phyloP scores from a whole-genome alignment of 495 filamentous ascomycete genomes.

The Penicillium pulvis region DNA sequence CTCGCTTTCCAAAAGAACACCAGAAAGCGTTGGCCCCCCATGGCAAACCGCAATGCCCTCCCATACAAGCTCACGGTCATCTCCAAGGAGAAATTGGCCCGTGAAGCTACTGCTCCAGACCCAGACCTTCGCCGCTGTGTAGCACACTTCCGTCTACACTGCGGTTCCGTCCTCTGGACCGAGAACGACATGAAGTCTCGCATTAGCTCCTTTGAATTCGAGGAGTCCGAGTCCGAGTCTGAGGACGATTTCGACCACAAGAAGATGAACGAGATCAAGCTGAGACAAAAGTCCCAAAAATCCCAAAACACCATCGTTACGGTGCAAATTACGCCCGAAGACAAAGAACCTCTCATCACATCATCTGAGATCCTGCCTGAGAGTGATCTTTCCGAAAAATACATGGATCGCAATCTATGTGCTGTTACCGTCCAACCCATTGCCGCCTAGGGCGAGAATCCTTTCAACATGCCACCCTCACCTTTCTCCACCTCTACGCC shows the following conservation, averaged over 20 bases:
- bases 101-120: slow-evolving; percentile 44
- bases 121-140: slow-evolving; percentile 47
- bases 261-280: background rate
- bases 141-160: slow-evolving; percentile 44
- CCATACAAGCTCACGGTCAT: slow-evolving; percentile 47
- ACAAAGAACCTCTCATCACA: slow-evolving; percentile 8
- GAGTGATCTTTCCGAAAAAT: background rate
- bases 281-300: slow-evolving; percentile 1
- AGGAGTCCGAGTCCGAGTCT: slow-evolving; percentile 40
- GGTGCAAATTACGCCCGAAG: slow-evolving; percentile 14
- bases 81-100: slow-evolving; percentile 45
- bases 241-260: slow-evolving; percentile 11
- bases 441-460: background rate
- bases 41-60: slow-evolving; percentile 45
- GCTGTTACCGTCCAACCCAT: background rate
- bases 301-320: slow-evolving; percentile 5
- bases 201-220: slow-evolving; percentile 47
- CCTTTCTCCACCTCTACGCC: background rate
- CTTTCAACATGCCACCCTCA: background rate
- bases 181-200: slow-evolving; percentile 47
- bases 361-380: slow-evolving; percentile 2
- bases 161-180: slow-evolving; percentile 42
- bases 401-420: background rate
- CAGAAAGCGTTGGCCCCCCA: slow-evolving; percentile 46
- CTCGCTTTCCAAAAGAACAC: slow-evolving; percentile 32